Evolutionary conservation across 371 early-diverging fungal species (phyloP).

Genomic region (Quaeritorhiza haematococci): DNA sequence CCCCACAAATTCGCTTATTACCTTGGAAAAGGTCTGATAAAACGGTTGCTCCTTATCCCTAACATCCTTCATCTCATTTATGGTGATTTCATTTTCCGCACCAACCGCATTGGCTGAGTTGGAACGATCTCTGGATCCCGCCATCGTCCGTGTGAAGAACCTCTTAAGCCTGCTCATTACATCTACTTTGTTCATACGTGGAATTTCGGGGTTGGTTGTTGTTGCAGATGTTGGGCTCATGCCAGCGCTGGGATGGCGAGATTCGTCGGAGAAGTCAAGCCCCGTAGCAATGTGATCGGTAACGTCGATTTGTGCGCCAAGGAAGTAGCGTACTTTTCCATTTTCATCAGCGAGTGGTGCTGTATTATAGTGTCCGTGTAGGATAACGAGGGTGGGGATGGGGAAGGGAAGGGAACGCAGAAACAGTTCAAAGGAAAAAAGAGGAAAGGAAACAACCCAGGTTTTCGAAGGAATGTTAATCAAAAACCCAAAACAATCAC

Average conservation of each 20-base stretch:
- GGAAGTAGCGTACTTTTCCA: conserved; percentile 8
- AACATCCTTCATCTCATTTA: too few relatives aligned
- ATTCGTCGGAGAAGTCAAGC: neutral
- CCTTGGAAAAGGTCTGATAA: neutral
- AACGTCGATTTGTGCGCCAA: conserved; percentile 11
- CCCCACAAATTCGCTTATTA: neutral
- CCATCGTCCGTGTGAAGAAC: neutral
- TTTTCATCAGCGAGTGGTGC: neutral
- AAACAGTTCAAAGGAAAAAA: conserved; percentile 2
- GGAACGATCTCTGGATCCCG: too few relatives aligned
- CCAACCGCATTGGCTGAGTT: too few relatives aligned
- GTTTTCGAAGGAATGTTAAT: neutral
- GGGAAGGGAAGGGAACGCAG: neutral
- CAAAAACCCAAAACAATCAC: too few relatives aligned
- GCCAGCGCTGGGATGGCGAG: neutral
- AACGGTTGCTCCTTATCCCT: too few relatives aligned
- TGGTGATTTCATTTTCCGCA: too few relatives aligned
- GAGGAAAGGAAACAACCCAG: neutral
- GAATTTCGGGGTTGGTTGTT: too few relatives aligned
- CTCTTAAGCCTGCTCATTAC: neutral
- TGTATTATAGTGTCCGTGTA: too few relatives aligned
- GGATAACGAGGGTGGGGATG: too few relatives aligned
- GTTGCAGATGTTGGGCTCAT: too few relatives aligned
- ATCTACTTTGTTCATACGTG: neutral
- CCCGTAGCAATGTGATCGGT: neutral